phyloP scores from a whole-genome alignment of 495 filamentous ascomycete genomes.

The Xylaria scruposa region DNA sequence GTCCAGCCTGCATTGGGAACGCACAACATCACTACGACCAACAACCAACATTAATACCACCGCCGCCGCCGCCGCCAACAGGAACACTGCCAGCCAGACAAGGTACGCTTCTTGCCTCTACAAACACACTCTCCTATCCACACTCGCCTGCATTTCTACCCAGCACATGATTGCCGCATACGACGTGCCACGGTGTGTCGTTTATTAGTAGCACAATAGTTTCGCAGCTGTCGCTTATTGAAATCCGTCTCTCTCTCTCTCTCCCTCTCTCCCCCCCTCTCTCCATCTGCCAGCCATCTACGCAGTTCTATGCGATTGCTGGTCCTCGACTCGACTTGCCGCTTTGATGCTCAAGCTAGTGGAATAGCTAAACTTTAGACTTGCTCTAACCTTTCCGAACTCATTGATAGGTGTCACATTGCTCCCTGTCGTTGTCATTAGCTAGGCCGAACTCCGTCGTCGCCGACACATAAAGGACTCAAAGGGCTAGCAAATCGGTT shows the following conservation, averaged over 20 bases:
- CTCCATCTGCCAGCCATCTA: background rate
- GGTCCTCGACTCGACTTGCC: background rate
- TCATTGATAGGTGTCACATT: background rate
- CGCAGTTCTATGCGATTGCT: background rate
- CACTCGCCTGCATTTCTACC: slow-evolving; percentile 22
- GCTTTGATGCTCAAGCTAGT: background rate
- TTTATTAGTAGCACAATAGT: slow-evolving; percentile 25
- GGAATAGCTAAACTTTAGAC: slow-evolving; percentile 6
- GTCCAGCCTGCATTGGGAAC: slow-evolving; percentile 25
- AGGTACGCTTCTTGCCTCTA: background rate
- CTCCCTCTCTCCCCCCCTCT: background rate
- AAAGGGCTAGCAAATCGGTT: background rate
- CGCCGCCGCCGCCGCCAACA: background rate
- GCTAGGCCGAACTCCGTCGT: background rate
- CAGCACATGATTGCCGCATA: slow-evolving; percentile 16
- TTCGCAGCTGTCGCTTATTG: background rate
- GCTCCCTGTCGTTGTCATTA: background rate
- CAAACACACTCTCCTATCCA: background rate
- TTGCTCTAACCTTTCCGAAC: slow-evolving; percentile 2
- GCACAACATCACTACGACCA: slow-evolving; percentile 18
- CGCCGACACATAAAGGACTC: slow-evolving; percentile 1
- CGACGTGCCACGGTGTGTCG: slow-evolving; percentile 8
- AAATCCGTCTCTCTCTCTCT: background rate
- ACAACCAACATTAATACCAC: background rate
- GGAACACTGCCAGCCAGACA: background rate